A percentile compares a stretch with the other conserved stretches of the same genome.
These are phyloP conservation scores for Sanghuangporus sanghuang DNA, from an alignment of 1,284 basidiomycete species.

Conservation along the genomic window DNA sequence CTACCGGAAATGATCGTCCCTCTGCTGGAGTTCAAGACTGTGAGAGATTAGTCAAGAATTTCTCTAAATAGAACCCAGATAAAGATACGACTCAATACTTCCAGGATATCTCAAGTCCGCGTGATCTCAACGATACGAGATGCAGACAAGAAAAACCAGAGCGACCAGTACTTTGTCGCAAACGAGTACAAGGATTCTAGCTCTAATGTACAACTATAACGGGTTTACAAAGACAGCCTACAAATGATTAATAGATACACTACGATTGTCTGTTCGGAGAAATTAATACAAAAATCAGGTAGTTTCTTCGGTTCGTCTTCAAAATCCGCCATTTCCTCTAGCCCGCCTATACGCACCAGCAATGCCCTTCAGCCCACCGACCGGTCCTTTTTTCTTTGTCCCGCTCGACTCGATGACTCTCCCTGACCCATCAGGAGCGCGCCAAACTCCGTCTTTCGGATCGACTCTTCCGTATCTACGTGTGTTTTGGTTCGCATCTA, in stretches of 20 bases:
- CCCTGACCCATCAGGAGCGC: constrained; percentile 36
- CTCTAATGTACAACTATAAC: background rate
- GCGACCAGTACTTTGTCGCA: background rate
- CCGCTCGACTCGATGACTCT: constrained; percentile 18
- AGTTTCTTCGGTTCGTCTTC: background rate
- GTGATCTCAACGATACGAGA: no score
- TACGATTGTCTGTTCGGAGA: background rate
- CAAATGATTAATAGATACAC: background rate
- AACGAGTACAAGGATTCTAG: background rate
- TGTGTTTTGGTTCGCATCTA: constrained; percentile 52
- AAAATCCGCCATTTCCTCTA: constrained; percentile 14
- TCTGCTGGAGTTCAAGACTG: background rate
- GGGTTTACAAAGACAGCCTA: background rate
- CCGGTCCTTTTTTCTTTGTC: constrained; percentile 16
- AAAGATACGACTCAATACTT: no score
- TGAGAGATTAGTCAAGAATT: no score
- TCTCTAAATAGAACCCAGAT: no score
- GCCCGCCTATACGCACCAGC: constrained; percentile 21
- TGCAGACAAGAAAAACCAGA: no score
- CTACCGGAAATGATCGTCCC: constrained; percentile 25
- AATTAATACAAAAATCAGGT: background rate
- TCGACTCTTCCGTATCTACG: constrained; percentile 45
- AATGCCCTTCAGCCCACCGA: constrained; percentile 21
- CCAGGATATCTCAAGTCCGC: no score
- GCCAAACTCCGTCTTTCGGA: constrained; percentile 46